Evolutionary conservation across 2,329 filamentous ascomycete genomes (phyloP), one percentile per base, ranked within the genome.

Genomic region (Microdochium trichocladiopsis): DNA sequence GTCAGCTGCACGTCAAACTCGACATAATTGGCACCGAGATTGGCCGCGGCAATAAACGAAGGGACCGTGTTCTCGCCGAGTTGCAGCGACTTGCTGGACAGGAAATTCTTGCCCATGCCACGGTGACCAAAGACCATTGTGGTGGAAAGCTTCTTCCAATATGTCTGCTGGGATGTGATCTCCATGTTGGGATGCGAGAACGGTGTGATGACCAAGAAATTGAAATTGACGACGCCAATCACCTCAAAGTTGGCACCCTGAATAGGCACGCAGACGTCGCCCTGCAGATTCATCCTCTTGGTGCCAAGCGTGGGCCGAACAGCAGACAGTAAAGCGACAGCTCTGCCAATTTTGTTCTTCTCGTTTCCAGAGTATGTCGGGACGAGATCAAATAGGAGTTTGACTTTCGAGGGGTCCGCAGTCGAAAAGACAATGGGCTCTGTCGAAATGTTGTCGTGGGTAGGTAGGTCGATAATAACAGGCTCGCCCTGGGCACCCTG

Each of bases 21-120:
- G 48, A 87, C 83, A 60, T 86, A 87, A 52, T 86, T 80, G 2
- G 83, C 94, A 9, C 94, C 94, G 50, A 99, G 71, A 59, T 96
- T 97, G 45, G 93, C 92, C 2, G 94, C 94, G 2, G 93, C 90
- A 63, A 97, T 96, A 70, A 99, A 99, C 0, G 94, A 97, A 52
- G 87, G 88, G 24, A 99, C 78, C 0, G 94, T 99, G 67, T 99
- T 99, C 70, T 99, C 94, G 54, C 94, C 95, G 1, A 99, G 77
- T 66, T 99, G 95, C 31, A 99, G 76, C 2, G 92, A 96, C 55
- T 86, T 89, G 64, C 90, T 89, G 25, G 86, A 84, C 12, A 85
- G 79, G 55, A 88, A 79, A 67, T 99, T 99, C 74, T 97, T 97
- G 59, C 94, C 94, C 25, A 97, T 75, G 18, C 92, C 86, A 63